Evolutionary conservation across 139 green algal species (phyloP).

Genomic region (Pleodorina starrii): DNA sequence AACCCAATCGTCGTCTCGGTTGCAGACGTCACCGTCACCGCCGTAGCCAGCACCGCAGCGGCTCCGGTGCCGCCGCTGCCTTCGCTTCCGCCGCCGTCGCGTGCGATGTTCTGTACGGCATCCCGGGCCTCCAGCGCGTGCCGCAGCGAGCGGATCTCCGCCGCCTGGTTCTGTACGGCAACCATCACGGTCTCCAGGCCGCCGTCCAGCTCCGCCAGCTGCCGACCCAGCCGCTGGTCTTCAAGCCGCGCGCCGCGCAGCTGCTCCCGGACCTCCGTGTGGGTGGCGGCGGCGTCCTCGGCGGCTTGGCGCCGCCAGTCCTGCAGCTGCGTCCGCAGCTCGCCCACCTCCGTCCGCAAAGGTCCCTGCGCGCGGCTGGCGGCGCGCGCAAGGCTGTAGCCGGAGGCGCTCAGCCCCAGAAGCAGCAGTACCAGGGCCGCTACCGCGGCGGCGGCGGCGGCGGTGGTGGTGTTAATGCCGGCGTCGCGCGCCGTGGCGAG

Average conservation of each 20-base stretch:
- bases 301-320: background rate
- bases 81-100: background rate
- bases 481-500: background rate
- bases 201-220: background rate
- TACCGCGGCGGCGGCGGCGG: background rate
- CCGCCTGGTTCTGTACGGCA: background rate
- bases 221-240: background rate
- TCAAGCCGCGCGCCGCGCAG: background rate
- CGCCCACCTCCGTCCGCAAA: background rate
- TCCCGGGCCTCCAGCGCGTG: background rate
- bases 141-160: background rate
- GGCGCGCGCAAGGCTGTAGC: background rate
- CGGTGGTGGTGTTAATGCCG: too few relatives aligned
- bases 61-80: background rate
- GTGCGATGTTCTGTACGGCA: slow-evolving; percentile 9
- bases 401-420: background rate
- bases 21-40: background rate
- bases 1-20: background rate
- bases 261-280: background rate
- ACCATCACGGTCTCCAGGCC: background rate
- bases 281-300: too few relatives aligned
- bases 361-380: background rate
- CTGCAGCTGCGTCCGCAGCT: background rate
- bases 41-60: background rate
- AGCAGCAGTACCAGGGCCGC: slow-evolving; percentile 13